Conservation (phyloP, 257 asterid species). For the Solanum corneliomulleri region DNA sequence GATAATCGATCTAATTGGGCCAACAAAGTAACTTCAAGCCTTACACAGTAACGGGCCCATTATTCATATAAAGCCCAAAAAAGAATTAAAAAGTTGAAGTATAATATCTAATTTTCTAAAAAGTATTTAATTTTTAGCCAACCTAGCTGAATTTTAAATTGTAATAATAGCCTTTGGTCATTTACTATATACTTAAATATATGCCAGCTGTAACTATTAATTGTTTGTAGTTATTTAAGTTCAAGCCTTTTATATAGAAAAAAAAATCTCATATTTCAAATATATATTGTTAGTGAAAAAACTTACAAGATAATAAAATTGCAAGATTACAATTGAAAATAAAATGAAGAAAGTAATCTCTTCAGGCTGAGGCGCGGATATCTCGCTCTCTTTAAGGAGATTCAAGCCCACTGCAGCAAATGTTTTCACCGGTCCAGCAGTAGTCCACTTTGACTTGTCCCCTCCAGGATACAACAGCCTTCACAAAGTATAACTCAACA, state of each 20-base stretch:
- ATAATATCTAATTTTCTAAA: not conserved
- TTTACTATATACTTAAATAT: not conserved
- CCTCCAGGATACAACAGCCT: too few relatives aligned
- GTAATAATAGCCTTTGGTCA: not conserved
- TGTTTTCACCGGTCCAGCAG: too few relatives aligned
- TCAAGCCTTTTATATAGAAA: not conserved
- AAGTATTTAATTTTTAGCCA: not conserved
- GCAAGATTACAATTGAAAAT: too few relatives aligned
- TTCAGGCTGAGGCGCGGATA: too few relatives aligned
- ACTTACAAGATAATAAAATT: too few relatives aligned
- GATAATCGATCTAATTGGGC: not conserved
- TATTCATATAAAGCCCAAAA: not conserved
- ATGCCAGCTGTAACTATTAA: not conserved
- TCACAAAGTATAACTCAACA: too few relatives aligned
- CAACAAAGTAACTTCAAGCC: not conserved
- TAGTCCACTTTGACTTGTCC: too few relatives aligned
- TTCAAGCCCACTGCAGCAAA: too few relatives aligned
- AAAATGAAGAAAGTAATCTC: too few relatives aligned
- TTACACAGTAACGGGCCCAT: not conserved
- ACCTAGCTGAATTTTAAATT: not conserved
- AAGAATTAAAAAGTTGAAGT: not conserved
- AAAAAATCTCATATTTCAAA: too few relatives aligned
- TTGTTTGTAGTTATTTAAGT: not conserved
- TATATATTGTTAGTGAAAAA: too few relatives aligned
- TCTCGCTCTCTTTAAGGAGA: too few relatives aligned